These are phyloP conservation scores for Aspergillus saccharolyticus DNA, from an alignment of 495 filamentous ascomycete species.

Conservation along the genomic window DNA sequence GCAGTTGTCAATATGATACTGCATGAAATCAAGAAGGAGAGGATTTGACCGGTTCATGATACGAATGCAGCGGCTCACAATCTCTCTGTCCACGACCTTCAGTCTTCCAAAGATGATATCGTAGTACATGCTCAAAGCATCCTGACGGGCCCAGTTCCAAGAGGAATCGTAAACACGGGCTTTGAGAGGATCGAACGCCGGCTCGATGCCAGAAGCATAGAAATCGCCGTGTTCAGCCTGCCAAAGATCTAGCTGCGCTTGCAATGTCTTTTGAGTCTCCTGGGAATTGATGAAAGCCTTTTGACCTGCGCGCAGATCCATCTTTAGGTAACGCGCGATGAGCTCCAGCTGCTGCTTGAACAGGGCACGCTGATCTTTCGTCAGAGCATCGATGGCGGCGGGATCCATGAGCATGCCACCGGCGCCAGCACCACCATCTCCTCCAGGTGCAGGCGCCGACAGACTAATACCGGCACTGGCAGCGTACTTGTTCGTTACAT, in stretches of 20 bases:
- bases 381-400: constrained; percentile 91
- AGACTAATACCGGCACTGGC: constrained; percentile 77
- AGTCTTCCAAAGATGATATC: constrained; percentile 98
- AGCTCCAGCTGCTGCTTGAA: constrained; percentile 98
- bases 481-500: constrained; percentile 85
- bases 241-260: constrained; percentile 93
- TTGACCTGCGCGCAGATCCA: constrained; percentile 92
- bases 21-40: constrained; percentile 95
- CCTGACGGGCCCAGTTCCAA: constrained; percentile 99
- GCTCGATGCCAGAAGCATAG: constrained; percentile 91
- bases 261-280: constrained; percentile 77
- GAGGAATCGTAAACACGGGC: constrained; percentile 95
- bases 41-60: constrained; percentile 99
- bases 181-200: constrained; percentile 87
- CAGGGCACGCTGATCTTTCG: constrained; percentile 86
- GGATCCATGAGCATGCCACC: constrained; percentile 98
- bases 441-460: constrained; percentile 68
- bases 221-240: constrained; percentile 91
- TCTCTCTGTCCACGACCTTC: constrained; percentile 90
- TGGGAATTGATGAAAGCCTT: constrained; percentile 83
- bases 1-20: constrained; percentile 99
- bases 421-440: constrained; percentile 63
- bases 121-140: constrained; percentile 97
- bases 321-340: constrained; percentile 91
- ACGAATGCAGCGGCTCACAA: constrained; percentile 94